phyloP scores from a whole-genome alignment of 192 early-diverging fungal species.

The Coemansia sp. region DNA sequence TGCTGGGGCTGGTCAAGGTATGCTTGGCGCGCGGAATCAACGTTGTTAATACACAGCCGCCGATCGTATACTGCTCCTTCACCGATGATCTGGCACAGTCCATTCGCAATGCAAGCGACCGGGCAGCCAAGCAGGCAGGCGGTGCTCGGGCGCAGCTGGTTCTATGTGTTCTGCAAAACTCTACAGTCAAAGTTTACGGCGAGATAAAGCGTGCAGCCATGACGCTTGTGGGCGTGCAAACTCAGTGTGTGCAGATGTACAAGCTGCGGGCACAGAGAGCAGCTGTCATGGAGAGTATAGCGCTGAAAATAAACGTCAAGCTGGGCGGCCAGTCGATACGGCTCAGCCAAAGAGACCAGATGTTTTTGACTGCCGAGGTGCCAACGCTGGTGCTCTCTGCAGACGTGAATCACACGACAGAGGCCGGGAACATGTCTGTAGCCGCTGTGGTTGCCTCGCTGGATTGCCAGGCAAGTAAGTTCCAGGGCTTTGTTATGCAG shows the following conservation, averaged over 20 bases:
- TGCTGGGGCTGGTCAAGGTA: conserved; percentile 14
- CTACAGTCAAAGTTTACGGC: conserved; percentile 25
- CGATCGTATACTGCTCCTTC: conserved; percentile 1
- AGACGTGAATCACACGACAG: conserved; percentile 56
- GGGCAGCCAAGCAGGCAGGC: neutral
- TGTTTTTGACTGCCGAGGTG: conserved; percentile 2
- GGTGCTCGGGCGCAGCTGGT: conserved; percentile 7
- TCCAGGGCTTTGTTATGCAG: conserved; percentile 28
- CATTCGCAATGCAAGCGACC: neutral
- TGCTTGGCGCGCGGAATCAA: conserved; percentile 11
- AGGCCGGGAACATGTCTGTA: conserved; percentile 41
- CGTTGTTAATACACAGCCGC: conserved; percentile 13
- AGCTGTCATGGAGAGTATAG: conserved; percentile 23
- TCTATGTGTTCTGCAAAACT: conserved; percentile 24
- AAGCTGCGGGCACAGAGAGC: conserved; percentile 6
- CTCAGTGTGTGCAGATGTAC: conserved; percentile 47
- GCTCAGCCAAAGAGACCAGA: conserved; percentile 12
- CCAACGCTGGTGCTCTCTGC: conserved; percentile 58
- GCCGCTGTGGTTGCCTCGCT: conserved; percentile 44
- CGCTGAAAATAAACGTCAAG: conserved; percentile 63
- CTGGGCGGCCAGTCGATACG: conserved; percentile 56
- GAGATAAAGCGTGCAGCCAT: conserved; percentile 54
- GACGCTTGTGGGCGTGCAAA: conserved; percentile 48
- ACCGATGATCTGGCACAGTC: neutral
- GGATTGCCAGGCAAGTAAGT: conserved; percentile 20